Base-by-base conservation (phyloP, 2,329 filamentous ascomycete species). In the Exophiala alcalophila region DNA sequence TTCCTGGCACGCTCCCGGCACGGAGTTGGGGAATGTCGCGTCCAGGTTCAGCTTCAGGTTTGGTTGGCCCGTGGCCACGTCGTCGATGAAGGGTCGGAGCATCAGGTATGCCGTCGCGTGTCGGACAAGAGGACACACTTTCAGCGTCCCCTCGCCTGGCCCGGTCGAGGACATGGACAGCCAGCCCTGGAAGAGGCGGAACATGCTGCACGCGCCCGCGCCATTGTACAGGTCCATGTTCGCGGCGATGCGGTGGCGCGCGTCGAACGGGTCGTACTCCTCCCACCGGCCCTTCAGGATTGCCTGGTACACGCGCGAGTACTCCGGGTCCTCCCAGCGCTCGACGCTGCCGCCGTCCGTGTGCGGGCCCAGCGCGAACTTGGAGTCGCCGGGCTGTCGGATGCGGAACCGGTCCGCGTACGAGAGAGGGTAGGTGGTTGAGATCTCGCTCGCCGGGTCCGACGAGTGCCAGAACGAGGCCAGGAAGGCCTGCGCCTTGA, bases 121-220 rank as follows among this genome's bases (percentile, higher is more conserved):
- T 50, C 77, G 76, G 31, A 92, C 66, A 38, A 94, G 70, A 0
- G 90, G 90, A 57, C 90, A 90, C 2, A 95, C 84, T 29, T 86
- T 73, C 38, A 96, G 65, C 0, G 89, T 92, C 1, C 90, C 90
- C 66, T 94, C 82, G 4, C 74, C 73, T 0, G 86, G 85, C 0
- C 74, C 80, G 0, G 80, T 83, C n/a, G 71, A 67, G 44, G 83
- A 88, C 74, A 96, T 83, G 47, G 77, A 78, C 38, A 96, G 65
- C 90, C 90, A 96, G 12, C 88, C 90, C 65, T 96, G 90, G 63
- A 86, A 91, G 74, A 88, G 84, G 26, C 91, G 77, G 65, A 95
- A 89, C 71, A 89, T 87, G 31, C 77, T 83, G 65, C 87, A 94
- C 1, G 85, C 81, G 0, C 90, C 89, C 0, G 88, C 74, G 0